Conservation (phyloP, 78 protist genomes). For the Dictyostelium discoideum region DNA sequence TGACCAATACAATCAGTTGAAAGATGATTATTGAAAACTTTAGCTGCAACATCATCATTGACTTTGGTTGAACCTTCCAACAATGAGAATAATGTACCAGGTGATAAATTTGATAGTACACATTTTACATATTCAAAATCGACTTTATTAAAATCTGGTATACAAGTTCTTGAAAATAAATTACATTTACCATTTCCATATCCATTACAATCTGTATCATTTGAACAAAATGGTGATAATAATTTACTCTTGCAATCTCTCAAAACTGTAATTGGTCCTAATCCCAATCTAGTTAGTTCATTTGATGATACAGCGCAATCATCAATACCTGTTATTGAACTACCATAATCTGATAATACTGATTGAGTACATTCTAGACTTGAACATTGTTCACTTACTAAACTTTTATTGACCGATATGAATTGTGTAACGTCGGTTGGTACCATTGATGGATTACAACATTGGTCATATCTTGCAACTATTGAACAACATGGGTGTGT, state of each 20-base stretch:
- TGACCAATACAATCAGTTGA: background rate
- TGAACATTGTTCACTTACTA: background rate
- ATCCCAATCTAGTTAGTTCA: background rate
- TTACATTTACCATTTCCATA: background rate
- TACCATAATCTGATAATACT: background rate
- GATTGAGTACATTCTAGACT: background rate
- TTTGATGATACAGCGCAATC: background rate
- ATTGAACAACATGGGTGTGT: background rate
- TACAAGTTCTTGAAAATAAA: background rate
- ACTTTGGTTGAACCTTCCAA: background rate
- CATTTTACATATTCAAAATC: background rate
- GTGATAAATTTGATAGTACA: background rate
- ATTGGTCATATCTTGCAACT: background rate
- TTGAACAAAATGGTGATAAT: background rate
- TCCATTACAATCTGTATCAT: background rate
- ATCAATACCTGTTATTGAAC: background rate
- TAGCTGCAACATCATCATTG: background rate
- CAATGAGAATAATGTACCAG: background rate
- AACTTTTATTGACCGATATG: background rate
- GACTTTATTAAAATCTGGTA: background rate
- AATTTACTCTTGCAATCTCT: background rate
- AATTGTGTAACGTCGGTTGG: background rate
- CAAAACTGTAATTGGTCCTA: background rate
- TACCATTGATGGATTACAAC: background rate
- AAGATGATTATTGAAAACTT: background rate